Evolutionary conservation across 352 stramenopile species (phyloP).

Genomic region (Hyaloperonospora brassicae): DNA sequence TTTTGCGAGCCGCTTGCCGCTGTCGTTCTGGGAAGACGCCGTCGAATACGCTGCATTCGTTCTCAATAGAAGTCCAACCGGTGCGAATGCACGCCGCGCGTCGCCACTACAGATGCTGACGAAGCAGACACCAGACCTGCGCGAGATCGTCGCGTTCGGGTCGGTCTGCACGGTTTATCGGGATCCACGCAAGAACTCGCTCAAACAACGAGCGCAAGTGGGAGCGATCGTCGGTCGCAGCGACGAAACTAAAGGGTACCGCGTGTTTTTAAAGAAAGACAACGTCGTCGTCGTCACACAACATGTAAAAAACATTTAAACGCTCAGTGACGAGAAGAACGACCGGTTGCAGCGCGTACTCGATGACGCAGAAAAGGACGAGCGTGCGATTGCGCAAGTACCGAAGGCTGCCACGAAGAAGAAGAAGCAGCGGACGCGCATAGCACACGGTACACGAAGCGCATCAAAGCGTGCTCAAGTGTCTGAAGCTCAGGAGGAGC

Average conservation of each 20-base stretch:
- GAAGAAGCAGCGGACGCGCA: neutral
- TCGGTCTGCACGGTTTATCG: conserved; percentile 9
- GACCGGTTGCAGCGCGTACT: too few species aligned
- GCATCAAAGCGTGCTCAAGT: neutral
- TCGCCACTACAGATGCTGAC: neutral
- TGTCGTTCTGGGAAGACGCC: conserved; percentile 23
- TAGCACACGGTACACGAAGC: neutral
- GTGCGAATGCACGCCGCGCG: conserved; percentile 3
- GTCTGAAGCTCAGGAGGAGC: neutral
- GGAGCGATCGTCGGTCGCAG: conserved; percentile 10
- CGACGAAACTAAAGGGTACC: conserved; percentile 15
- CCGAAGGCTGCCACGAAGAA: neutral
- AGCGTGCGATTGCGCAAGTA: neutral
- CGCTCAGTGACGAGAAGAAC: too few species aligned
- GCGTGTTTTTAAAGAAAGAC: conserved; percentile 1
- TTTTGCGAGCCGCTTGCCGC: conserved; percentile 13
- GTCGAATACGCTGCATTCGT: conserved; percentile 20
- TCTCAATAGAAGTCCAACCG: conserved; percentile 18
- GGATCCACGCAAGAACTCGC: conserved; percentile 11
- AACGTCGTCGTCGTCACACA: neutral
- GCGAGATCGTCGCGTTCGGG: conserved; percentile 11
- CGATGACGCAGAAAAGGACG: too few species aligned
- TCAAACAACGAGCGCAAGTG: neutral
- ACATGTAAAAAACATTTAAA: neutral
- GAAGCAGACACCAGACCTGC: neutral